Percentiles rank a stretch among this genome's conserved stretches.
phyloP scores from a whole-genome alignment of 2,329 filamentous ascomycete genomes.

The Drechslerella coelobrocha region DNA sequence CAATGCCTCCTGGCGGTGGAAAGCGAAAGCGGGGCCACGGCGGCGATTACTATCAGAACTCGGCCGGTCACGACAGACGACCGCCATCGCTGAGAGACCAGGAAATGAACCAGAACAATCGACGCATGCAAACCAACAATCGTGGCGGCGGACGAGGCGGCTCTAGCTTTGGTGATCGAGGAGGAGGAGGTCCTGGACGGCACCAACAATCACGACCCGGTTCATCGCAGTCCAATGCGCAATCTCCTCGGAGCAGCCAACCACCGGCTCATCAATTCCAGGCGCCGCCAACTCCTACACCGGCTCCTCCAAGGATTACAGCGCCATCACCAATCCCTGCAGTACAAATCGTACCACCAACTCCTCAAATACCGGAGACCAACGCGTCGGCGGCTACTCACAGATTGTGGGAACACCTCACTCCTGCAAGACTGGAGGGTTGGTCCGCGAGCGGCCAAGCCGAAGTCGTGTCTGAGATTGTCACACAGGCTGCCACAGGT shows the following conservation, averaged over 20 bases:
- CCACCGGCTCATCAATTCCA: constrained; percentile 29
- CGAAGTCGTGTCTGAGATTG: constrained; percentile 36
- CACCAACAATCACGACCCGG: constrained; percentile 41
- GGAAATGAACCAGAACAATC: constrained; percentile 16
- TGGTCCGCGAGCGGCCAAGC: constrained; percentile 36
- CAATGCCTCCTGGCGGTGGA: constrained; percentile 46
- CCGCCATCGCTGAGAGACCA: constrained; percentile 28
- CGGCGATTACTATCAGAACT: constrained; percentile 44
- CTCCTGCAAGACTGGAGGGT: constrained; percentile 29
- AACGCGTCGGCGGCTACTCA: constrained; percentile 37
- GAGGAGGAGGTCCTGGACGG: constrained; percentile 29
- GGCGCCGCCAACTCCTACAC: constrained; percentile 29
- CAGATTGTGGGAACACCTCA: constrained; percentile 39
- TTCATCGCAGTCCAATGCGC: constrained; percentile 43
- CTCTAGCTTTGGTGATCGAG: constrained; percentile 20
- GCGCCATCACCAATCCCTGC: constrained; percentile 13
- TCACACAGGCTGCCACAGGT: constrained; percentile 20
- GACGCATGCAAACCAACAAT: constrained; percentile 11
- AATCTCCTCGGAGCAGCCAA: constrained; percentile 30
- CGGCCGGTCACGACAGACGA: constrained; percentile 42
- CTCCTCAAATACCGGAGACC: constrained; percentile 26
- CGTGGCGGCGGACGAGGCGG: constrained; percentile 26
- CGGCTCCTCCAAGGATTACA: constrained; percentile 22
- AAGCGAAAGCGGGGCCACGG: constrained; percentile 48
- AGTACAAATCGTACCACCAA: constrained; percentile 17